Percentiles rank a stretch among this genome's conserved stretches.
These are phyloP conservation scores for Zelonia costaricensis DNA, from an alignment of 208 protist genomes.

Conservation along the genomic window DNA sequence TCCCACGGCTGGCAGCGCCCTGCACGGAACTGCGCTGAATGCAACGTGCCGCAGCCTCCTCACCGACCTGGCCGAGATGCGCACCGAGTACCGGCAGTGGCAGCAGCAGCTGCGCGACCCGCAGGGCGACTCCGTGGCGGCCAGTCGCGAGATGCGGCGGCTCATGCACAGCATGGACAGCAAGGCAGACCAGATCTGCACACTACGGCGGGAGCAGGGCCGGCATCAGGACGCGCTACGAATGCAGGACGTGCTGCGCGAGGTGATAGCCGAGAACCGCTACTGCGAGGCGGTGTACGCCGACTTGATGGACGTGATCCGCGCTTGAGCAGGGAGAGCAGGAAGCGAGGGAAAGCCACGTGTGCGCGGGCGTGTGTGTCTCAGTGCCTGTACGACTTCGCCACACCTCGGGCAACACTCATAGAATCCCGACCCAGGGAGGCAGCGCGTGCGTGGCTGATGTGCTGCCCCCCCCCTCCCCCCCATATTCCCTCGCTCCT, in stretches of 20 bases:
- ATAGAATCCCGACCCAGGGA: too few species aligned
- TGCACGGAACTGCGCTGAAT: conserved; percentile 36
- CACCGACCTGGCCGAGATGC: conserved; percentile 48
- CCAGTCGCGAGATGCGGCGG: conserved; percentile 65
- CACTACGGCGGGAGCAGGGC: conserved; percentile 54
- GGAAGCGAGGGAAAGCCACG: background rate
- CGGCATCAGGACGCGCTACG: conserved; percentile 42
- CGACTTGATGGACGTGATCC: conserved; percentile 48
- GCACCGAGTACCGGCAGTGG: conserved; percentile 47
- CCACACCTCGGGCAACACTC: too few species aligned
- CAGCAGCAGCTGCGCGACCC: conserved; percentile 52
- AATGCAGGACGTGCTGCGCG: conserved; percentile 64
- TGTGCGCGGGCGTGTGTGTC: too few species aligned
- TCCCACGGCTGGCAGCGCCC: background rate
- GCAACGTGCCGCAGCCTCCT: conserved; percentile 51
- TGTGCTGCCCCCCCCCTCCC: background rate
- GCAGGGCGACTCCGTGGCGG: conserved; percentile 46
- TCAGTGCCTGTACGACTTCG: too few species aligned
- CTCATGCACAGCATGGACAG: conserved; percentile 61
- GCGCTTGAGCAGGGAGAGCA: conserved; percentile 8
- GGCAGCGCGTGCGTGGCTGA: too few species aligned
- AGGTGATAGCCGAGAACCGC: conserved; percentile 66
- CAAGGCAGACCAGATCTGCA: conserved; percentile 63
- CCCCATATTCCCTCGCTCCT: background rate
- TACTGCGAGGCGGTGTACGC: conserved; percentile 76